Base-by-base conservation (phyloP, 805 yeast species). In the Candida chauliodis region DNA sequence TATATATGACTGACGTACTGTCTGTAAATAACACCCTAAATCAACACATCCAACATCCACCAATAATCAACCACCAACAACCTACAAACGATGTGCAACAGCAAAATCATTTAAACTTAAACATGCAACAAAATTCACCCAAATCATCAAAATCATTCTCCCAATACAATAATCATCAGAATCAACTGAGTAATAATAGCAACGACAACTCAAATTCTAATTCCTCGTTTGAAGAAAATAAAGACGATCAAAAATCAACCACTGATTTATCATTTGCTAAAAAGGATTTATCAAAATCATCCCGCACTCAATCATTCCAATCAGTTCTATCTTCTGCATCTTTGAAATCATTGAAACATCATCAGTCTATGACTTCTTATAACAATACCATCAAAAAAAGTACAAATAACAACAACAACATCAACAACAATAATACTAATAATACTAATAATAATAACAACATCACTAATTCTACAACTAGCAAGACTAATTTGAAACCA, bases 261-360 rank as follows among this genome's bases (percentile, higher is more conserved):
- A 13, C 8, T 9, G 54, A 51, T 24, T 46, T 63, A 29, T 44
- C 47, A 37, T 69, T 69, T 54, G 61, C 61, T 38, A 69, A 68
- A 53, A 63, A 65, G 41, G 64, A 63, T 39, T 57, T 66, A 19
- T 52, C 49, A 27, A 56, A 57, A 29, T 51, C 62, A 11, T 33
- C 36, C 11, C 53, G 74, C 24, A 61, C 73, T 1, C 73, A 67
- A 47, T 64, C 69, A 35, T 63, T 67, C 43, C 74, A 69, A 45
- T 60, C 67, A 29, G 74, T 69, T 18, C 56, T 69, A 28, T 66
- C 71, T 23, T 60, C 71, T 5, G 73, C 71, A 3, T 67, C 73
- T 4, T 51, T 68, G 32, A 65, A 63, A 43, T 59, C 67, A 24
- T 48, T 68, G 27, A 62, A 59, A 38, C 66, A 61, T 34, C 28